Base-by-base conservation (phyloP, 352 stramenopile species). In the Phytophthora fragariae region DNA sequence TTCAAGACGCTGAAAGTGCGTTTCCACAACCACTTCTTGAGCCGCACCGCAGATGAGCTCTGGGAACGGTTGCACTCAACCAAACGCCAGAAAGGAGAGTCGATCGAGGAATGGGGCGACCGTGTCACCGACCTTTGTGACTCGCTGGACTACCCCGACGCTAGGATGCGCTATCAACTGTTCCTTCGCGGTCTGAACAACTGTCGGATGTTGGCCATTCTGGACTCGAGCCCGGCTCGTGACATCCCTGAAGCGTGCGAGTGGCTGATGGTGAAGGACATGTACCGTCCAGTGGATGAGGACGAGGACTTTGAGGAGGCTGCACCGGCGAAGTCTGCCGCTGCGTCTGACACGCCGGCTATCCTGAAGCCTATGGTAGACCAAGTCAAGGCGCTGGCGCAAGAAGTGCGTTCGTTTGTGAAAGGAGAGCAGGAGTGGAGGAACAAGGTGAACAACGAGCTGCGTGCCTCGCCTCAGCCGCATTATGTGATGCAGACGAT, bases 41-140 rank as follows among this genome's bases (percentile, higher is more conserved):
- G 49, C 11, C 17, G 21, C 1, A 57, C 60, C 3, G 27, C 60
- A 1, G 60, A 67, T 3, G 21, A 67, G 12, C 15, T 67, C 1
- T 58, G 31, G 35, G 49, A 50, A 31, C 33, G 33, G 0, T 11
- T 67, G 60, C 8, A 52, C n/a, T 41, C 17, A 0, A 50, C 60
- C 11, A 58, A 60, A 3, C 17, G 31, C 3, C 1, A 10, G 4
- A 14, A 12, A 1, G 47, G 47, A 17, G 60, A 59, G 33, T 67
- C 60, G 0, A 50, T 67, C 9, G 60, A 67, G 7, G 49, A 67
- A 8, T 67, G 60, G 60, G 47, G 35, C 2, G 49, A 67, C 33
- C 49, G 60, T 11, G 50, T 60, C 2, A 35, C 49, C 0, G 47
- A 57, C 11, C 11, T 67, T 1, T 67, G 60, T 11, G 49, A 67